These are phyloP conservation scores for Anaeromyces robustus DNA, from an alignment of 192 early-diverging fungal species.

Conservation along the genomic window DNA sequence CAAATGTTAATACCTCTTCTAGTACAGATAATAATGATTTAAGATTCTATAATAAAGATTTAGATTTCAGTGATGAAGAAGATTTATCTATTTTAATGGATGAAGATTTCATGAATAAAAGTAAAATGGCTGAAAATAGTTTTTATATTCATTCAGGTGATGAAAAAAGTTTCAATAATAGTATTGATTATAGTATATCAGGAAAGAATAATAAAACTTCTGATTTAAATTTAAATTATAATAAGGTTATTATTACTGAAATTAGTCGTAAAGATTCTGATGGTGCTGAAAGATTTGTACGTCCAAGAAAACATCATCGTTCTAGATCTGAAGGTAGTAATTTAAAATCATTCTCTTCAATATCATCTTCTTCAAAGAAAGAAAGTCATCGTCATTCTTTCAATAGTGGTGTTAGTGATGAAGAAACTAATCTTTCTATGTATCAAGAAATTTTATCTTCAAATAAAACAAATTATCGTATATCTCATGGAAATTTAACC, in stretches of 20 bases:
- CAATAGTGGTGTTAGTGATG: neutral
- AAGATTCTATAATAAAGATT: neutral
- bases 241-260: neutral
- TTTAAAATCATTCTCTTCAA: no score
- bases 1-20: neutral
- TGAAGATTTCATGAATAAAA: neutral
- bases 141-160: neutral
- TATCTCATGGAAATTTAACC: neutral
- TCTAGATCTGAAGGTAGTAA: no score
- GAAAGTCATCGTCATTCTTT: no score
- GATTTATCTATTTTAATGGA: neutral
- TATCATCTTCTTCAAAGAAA: no score
- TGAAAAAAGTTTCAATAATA: neutral
- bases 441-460: neutral
- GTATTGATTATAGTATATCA: no score
- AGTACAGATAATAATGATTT: neutral
- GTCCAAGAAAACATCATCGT: neutral
- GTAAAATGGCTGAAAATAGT: neutral
- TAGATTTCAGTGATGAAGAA: neutral
- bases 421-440: neutral
- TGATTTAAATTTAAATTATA: neutral
- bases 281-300: neutral
- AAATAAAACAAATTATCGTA: neutral
- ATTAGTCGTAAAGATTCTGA: neutral
- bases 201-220: no score